Conservation (phyloP, 345 rosid species). For the Eucalyptus cladocalyx region DNA sequence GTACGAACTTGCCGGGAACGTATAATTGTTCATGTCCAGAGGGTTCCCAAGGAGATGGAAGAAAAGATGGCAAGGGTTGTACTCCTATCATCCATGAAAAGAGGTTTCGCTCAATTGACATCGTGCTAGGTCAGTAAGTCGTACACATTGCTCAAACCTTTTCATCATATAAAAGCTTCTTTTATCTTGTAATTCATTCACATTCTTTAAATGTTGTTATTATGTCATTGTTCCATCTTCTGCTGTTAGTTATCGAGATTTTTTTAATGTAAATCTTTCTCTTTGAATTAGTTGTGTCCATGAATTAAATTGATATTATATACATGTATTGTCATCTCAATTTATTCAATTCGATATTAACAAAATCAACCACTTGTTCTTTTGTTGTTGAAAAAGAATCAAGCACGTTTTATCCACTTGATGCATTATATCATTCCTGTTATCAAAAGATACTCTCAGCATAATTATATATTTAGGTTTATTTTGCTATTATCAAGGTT, state of each 20-base stretch:
- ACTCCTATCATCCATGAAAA: not conserved
- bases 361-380: not conserved
- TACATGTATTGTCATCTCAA: not conserved
- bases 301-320: not conserved
- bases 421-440: not conserved
- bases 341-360: not conserved
- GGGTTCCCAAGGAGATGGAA: constrained; percentile 8
- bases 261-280: not conserved
- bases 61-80: not conserved
- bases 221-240: not conserved
- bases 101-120: not conserved
- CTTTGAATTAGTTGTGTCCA: not conserved
- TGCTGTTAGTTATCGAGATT: not conserved
- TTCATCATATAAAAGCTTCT: too few relatives aligned
- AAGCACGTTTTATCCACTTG: not conserved
- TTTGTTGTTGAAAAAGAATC: not conserved
- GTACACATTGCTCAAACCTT: not conserved
- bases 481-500: not conserved
- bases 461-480: not conserved
- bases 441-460: not conserved
- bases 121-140: not conserved
- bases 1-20: not conserved
- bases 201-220: not conserved
- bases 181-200: not conserved
- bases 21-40: constrained; percentile 13